These are phyloP conservation scores for Aegle marmelos DNA, from an alignment of 345 rosid genomes.

Conservation along the genomic window DNA sequence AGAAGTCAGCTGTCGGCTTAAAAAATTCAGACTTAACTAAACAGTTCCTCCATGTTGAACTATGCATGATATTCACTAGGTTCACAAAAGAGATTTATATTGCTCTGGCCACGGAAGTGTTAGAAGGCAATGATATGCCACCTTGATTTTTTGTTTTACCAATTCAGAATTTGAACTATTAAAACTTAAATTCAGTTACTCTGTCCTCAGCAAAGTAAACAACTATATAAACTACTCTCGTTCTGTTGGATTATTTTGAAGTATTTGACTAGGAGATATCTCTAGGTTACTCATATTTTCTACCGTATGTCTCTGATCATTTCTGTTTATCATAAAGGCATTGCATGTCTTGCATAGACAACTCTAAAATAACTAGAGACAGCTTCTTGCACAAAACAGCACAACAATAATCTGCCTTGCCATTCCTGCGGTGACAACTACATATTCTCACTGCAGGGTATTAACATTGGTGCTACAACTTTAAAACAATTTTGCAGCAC, in stretches of 20 bases:
- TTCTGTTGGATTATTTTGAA: neutral
- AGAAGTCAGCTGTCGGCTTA: neutral
- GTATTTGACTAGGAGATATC: neutral
- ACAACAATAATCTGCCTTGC: neutral
- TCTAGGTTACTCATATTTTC: neutral
- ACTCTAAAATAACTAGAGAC: neutral
- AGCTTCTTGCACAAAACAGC: neutral
- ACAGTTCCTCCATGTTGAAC: neutral
- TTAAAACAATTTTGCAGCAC: neutral
- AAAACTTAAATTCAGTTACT: neutral
- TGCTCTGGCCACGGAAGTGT: neutral
- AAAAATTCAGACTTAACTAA: neutral
- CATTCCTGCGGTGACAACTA: neutral
- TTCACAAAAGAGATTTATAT: neutral
- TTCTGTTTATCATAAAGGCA: neutral
- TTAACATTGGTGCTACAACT: neutral
- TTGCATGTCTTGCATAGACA: neutral
- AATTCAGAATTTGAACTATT: neutral
- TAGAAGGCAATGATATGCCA: neutral
- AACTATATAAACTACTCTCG: neutral
- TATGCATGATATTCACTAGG: neutral
- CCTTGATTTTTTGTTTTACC: neutral
- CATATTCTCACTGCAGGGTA: neutral
- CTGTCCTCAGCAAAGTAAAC: neutral
- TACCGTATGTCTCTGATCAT: neutral